Evolutionary conservation across 805 yeast species (phyloP), one percentile per base, ranked within the genome.

Genomic region (Pichia occidentalis): DNA sequence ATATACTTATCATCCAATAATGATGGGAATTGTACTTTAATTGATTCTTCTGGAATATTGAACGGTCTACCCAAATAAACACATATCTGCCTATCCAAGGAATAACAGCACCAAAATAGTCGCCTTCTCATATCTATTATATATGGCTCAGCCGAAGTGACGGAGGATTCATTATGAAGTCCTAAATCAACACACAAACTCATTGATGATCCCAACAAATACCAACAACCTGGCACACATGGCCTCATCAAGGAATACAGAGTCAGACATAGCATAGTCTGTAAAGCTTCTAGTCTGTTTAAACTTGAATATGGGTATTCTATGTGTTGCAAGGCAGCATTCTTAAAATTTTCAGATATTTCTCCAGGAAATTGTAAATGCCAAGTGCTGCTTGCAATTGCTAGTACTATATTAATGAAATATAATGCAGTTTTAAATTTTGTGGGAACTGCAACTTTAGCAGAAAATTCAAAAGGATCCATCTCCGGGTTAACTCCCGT

Each of bases 201-300:
- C 34, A 85, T 59, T 0, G 90, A 87, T 2, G 85, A 74, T 0
- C 95, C 95, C 46, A 85, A 62, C 4, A 83, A 75, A 54, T 85
- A 85, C 97, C 97, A 87, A n/a, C 85, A 85, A 4, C 95, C 92
- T 0, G 95, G 95, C 11, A 75, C 74, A 1, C 90, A 79, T 0
- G 96, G 96, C 40, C 95, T 69, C 95, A 87, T 85, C 24, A 81
- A 68, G 1, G 94, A 76, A 53, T 82, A 87, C 4, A 80, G 53
- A 0, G 90, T 75, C 29, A 83, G 60, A 11, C 85, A 62, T 13
- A 87, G 54, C 11, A 84, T 63, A 0, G 88, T 87, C 52, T 83
- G 90, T 4, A 87, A 57, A 1, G 82, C 69, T 49, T 84, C 94
- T 26, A 85, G 60, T 31, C 80, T 68, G 48, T 85, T 83, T 0